Conservation (phyloP, 805 yeast species). For the Huiozyma naganishii region DNA sequence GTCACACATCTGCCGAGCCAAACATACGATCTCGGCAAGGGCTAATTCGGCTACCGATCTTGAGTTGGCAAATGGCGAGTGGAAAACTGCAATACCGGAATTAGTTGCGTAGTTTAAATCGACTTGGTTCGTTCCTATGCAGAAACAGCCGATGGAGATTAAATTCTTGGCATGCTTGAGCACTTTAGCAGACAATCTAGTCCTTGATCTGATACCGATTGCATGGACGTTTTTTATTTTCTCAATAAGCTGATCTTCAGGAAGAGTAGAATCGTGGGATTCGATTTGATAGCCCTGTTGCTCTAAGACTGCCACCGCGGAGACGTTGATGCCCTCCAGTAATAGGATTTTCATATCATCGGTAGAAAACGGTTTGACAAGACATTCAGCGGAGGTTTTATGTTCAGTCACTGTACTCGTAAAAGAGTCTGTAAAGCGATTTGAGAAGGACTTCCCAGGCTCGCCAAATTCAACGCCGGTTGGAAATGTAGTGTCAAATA, state of each 20-base stretch:
- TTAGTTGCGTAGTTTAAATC: slow-evolving; percentile 85
- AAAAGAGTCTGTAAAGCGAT: slow-evolving; percentile 68
- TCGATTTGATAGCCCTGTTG: slow-evolving; percentile 95
- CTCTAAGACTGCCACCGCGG: slow-evolving; percentile 76
- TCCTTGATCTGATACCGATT: slow-evolving; percentile 94
- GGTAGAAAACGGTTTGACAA: slow-evolving; percentile 85
- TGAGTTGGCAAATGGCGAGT: slow-evolving; percentile 96
- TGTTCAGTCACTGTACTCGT: slow-evolving; percentile 38
- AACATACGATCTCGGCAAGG: slow-evolving; percentile 81
- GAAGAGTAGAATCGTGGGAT: slow-evolving; percentile 73
- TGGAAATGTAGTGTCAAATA: too few relatives aligned
- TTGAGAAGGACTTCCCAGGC: slow-evolving; percentile 23
- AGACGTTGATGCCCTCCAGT: slow-evolving; percentile 83
- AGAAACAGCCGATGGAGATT: slow-evolving; percentile 90
- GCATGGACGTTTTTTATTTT: slow-evolving; percentile 89
- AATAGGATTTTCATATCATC: slow-evolving; percentile 86
- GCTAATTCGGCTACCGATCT: slow-evolving; percentile 97
- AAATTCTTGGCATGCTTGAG: slow-evolving; percentile 79
- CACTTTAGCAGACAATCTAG: slow-evolving; percentile 69
- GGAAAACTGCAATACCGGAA: slow-evolving; percentile 89
- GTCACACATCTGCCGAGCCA: slow-evolving; percentile 94
- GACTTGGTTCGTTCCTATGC: slow-evolving; percentile 97
- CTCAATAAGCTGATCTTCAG: slow-evolving; percentile 87
- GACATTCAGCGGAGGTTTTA: slow-evolving; percentile 32
- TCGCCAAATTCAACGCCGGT: too few relatives aligned